Evolutionary conservation across 179 eudicot species (phyloP), one percentile per base, ranked within the genome.

Genomic region (Vitellaria paradoxa): DNA sequence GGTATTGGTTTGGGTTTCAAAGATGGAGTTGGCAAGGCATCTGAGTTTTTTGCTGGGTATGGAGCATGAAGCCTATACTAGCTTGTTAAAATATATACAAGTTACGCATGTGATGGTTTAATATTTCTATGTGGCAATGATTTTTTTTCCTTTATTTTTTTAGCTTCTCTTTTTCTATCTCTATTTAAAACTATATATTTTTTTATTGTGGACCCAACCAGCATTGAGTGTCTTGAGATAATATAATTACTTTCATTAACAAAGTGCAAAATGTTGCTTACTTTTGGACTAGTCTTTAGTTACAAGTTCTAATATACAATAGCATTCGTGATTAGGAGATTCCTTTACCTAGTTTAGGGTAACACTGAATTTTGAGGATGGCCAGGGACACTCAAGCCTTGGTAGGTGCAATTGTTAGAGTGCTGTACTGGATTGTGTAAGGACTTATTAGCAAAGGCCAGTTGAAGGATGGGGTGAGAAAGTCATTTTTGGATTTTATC

Each of bases 41-140:
- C 99, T 53, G 99, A 95, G 88, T 95, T 95, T 82, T 95, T 93
- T 86, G 97, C 98, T 17, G 99, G 99, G 99, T 96, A 91, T 70
- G 91, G 60, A 74, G 82, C 77, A 49, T 76, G 55, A 61, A 53
- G 18, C 47, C 63, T 60, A 66, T 61, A 8, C 20, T 55, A 65
- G 62, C 73, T 24, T 57, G 18, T 23, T 71, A 70, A 64, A 77
- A 24, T 50, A 7, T 65, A 65, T 78, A 26, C 45, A 60, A 55
- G 21, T 57, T 52, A 1, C 61, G 0, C 40, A 0, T 26, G 46
- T 10, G 24, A 50, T 71, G 78, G 50, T 26, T 47, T 49, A 57
- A 30, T 76, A 24, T 52, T 65, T 76, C n/a, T n/a, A 10, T 61
- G 72, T 9, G 55, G 62, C 23, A 10, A 30, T 11, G 2, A 40